Conservation (phyloP, 2,329 filamentous ascomycete species). For the Metarhizium humberi region DNA sequence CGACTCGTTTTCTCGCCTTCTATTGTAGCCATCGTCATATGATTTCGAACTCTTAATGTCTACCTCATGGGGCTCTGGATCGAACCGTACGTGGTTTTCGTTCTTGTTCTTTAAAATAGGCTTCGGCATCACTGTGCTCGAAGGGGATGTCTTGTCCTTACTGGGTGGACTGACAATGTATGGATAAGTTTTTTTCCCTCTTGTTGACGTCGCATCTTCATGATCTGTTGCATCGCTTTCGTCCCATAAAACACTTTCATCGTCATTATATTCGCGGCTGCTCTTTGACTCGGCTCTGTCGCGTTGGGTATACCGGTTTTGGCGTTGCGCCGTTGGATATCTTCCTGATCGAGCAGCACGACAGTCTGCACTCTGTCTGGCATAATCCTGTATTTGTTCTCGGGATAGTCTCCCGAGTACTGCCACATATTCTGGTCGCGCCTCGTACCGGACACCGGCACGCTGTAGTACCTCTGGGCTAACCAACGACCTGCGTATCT, state of each 20-base stretch:
- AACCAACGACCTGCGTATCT: conserved; percentile 41
- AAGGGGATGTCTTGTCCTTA: conserved; percentile 23
- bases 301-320: conserved; percentile 7
- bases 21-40: conserved; percentile 23
- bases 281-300: conserved; percentile 23
- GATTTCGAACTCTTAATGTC: conserved; percentile 19
- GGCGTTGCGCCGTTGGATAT: conserved; percentile 5
- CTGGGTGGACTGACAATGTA: conserved; percentile 27
- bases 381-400: conserved; percentile 42
- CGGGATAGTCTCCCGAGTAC: conserved; percentile 45
- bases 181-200: conserved; percentile 23
- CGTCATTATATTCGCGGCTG: conserved; percentile 22
- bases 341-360: conserved; percentile 27
- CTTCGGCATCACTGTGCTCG: conserved; percentile 35
- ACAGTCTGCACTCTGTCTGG: conserved; percentile 37
- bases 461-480: conserved; percentile 45
- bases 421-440: conserved; percentile 49
- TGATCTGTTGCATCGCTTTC: conserved; percentile 22
- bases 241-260: conserved; percentile 20
- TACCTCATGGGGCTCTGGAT: conserved; percentile 38
- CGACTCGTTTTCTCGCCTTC: conserved; percentile 10
- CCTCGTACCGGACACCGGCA: conserved; percentile 48
- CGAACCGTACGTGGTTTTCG: conserved; percentile 46
- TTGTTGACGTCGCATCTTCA: conserved; percentile 22
- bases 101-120: conserved; percentile 55